Evolutionary conservation across 164 flowering plant species (phyloP), one percentile per base, ranked within the genome.

Genomic region (Piper longum): DNA sequence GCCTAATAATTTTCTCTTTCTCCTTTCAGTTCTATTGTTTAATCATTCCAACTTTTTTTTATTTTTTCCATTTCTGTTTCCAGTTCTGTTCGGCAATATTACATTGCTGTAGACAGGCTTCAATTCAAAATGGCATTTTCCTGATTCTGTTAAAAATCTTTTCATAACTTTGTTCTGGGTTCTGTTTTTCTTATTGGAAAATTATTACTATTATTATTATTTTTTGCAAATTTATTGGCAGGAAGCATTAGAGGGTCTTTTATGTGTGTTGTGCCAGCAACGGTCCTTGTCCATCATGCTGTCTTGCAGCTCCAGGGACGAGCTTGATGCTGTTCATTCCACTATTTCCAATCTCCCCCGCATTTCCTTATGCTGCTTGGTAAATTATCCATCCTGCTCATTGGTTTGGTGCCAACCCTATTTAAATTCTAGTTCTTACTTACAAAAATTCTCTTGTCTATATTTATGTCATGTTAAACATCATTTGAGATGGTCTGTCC

Each of bases 281-380:
- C 68, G 78, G 3, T 70, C 80, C 17, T 74, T 95, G 55, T 93
- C 99, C 0, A 74, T 87, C 57, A 85, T 86, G 14, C 82, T 91
- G n/a, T 87, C 96, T 69, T 95, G 99, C 79, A 87, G 84, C 71
- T 82, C 95, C 0, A 86, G 99, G 4, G 99, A 95, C 59, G 96
- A 95, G 75, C 98, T 95, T 41, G 99, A 95, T 62, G 76, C 96
- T 13, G 87, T 89, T 63, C 86, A 89, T 79, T 81, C 82, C 48
- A 76, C 91, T 14, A 79, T 91, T 56, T 79, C 89, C 44, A 75
- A 72, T 62, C 81, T 90, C 40, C 70, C 89, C 55, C 77, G 62
- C 72, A 85, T 91, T 62, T 79, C 86, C 11, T 62, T 82, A n/a
- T 59, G 80, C 45, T 72, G 86, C 41, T 68, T 95, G 83, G 97